phyloP scores from a whole-genome alignment of 306 rosid genomes.

The Quercus ilex region DNA sequence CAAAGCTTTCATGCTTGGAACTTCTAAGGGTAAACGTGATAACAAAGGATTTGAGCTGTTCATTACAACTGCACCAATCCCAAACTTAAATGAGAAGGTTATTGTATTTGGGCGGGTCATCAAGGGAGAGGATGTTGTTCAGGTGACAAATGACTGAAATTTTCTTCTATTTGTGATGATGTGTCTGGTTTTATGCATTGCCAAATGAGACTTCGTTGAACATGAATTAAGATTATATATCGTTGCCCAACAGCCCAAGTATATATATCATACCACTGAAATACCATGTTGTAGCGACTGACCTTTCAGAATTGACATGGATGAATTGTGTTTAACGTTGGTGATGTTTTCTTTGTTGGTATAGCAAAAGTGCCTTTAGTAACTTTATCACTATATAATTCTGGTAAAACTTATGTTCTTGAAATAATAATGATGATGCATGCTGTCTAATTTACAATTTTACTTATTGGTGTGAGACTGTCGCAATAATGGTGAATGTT shows the following conservation, averaged over 20 bases:
- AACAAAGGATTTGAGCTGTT: constrained; percentile 80
- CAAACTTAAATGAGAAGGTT: constrained; percentile 83
- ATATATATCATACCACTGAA: neutral
- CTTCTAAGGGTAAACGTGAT: constrained; percentile 66
- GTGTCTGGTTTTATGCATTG: neutral
- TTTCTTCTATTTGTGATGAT: neutral
- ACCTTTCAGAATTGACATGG: neutral
- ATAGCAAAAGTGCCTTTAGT: neutral
- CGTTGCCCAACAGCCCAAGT: too few species aligned
- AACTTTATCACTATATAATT: neutral
- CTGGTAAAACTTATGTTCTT: neutral
- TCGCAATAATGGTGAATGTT: neutral
- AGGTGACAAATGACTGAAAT: constrained; percentile 47
- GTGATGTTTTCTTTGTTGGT: neutral
- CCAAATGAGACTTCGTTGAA: neutral
- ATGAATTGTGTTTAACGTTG: neutral
- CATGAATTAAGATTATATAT: neutral
- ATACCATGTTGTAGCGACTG: neutral
- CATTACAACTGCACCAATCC: constrained; percentile 96
- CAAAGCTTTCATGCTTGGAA: constrained; percentile 94
- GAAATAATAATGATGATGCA: neutral
- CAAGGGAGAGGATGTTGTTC: constrained; percentile 96
- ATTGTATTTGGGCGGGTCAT: constrained; percentile 83
- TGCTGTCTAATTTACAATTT: neutral
- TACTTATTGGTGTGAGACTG: neutral